These are phyloP conservation scores for Dorcoceras hygrometricum DNA, from an alignment of 257 asterid species.

Conservation along the genomic window DNA sequence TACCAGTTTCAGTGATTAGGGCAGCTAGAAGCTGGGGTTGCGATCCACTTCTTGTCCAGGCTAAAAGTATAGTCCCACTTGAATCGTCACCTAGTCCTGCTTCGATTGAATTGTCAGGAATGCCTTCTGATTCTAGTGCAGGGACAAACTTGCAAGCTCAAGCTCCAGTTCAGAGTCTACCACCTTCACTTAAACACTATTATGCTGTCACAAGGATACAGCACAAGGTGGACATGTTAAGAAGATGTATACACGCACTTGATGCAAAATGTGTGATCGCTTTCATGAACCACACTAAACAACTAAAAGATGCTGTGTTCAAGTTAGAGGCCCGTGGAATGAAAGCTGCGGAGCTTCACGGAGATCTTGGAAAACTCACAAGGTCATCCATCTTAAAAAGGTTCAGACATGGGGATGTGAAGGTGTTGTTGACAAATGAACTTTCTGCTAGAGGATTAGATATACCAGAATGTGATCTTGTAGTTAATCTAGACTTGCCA, in stretches of 20 bases:
- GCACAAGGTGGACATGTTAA: constrained; percentile 79
- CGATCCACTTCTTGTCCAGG: constrained; percentile 88
- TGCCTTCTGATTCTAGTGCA: constrained; percentile 32
- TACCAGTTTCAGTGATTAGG: constrained; percentile 84
- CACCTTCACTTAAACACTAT: constrained; percentile 80
- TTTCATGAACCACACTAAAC: constrained; percentile 87
- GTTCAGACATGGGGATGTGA: constrained; percentile 70
- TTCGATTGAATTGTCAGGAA: constrained; percentile 39
- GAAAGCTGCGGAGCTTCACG: constrained; percentile 85
- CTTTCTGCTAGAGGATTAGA: constrained; percentile 97
- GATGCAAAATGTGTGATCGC: constrained; percentile 83
- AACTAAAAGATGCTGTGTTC: constrained; percentile 79
- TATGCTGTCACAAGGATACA: constrained; percentile 72
- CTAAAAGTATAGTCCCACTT: constrained; percentile 57
- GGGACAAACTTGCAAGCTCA: constrained; percentile 32
- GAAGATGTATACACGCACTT: constrained; percentile 83
- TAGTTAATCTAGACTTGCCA: constrained; percentile 84
- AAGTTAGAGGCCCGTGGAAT: constrained; percentile 95
- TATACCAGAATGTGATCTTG: constrained; percentile 93
- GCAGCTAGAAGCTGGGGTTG: constrained; percentile 92
- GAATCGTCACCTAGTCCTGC: constrained; percentile 48
- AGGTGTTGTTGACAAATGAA: constrained; percentile 84
- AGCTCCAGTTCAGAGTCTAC: constrained; percentile 66
- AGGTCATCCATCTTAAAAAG: constrained; percentile 79
- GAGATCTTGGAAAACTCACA: constrained; percentile 73